Evolutionary conservation across 345 rosid genomes (phyloP).

Genomic region (Kernera saxatilis): DNA sequence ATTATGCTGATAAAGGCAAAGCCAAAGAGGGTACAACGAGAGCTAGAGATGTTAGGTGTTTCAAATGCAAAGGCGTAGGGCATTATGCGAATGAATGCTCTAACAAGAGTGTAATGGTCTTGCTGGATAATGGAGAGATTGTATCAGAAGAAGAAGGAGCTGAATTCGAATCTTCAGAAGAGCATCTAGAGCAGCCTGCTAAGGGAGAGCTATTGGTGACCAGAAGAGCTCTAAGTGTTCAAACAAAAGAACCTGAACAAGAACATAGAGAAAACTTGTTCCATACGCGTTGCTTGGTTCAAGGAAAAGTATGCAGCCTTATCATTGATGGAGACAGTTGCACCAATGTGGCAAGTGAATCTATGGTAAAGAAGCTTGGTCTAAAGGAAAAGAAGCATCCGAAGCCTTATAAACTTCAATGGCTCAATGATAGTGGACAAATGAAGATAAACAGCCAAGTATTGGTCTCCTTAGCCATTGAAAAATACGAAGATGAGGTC

Average conservation of each 20-base stretch:
- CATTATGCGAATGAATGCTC: neutral
- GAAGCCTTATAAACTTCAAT: neutral
- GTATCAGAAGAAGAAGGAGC: neutral
- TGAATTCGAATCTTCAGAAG: neutral
- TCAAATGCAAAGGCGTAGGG: neutral
- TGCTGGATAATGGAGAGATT: neutral
- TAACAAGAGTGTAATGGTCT: neutral
- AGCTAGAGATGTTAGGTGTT: neutral
- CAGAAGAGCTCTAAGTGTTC: too few relatives aligned
- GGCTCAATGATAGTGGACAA: neutral
- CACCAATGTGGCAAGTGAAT: neutral
- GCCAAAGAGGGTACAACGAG: neutral
- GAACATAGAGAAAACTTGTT: too few relatives aligned
- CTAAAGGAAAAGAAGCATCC: neutral
- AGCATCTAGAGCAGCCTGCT: neutral
- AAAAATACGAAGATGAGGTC: neutral
- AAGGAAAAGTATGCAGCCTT: too few relatives aligned
- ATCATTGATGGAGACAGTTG: neutral
- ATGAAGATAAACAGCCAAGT: neutral
- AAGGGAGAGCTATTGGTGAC: neutral
- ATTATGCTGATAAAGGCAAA: neutral
- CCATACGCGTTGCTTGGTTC: too few relatives aligned
- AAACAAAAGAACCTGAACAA: too few relatives aligned
- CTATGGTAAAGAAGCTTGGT: neutral
- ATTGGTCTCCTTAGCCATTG: neutral